These are phyloP conservation scores for Jamesozyma piceae DNA, from an alignment of 805 yeast species.

Conservation along the genomic window DNA sequence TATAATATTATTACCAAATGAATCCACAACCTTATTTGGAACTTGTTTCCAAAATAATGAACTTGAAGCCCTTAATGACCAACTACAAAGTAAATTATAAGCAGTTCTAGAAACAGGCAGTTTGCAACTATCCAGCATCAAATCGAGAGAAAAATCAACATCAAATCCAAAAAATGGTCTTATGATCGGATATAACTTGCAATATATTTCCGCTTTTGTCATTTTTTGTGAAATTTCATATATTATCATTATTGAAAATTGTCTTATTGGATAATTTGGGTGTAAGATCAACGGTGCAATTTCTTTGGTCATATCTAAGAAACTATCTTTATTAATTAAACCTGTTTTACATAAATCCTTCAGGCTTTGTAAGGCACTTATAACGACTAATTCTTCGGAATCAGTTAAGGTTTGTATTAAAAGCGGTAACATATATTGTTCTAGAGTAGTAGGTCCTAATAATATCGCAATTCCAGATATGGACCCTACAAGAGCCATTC, in stretches of 20 bases:
- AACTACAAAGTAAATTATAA: slow-evolving; percentile 51
- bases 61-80: slow-evolving; percentile 60
- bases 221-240: slow-evolving; percentile 53
- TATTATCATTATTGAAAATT: slow-evolving; percentile 52
- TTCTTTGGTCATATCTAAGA: slow-evolving; percentile 46
- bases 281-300: slow-evolving; percentile 58
- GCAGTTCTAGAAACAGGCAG: slow-evolving; percentile 58
- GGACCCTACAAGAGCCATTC: slow-evolving; percentile 62
- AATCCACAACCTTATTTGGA: slow-evolving; percentile 31
- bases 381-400: slow-evolving; percentile 71
- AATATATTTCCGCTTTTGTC: slow-evolving; percentile 69
- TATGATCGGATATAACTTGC: slow-evolving; percentile 73
- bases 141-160: slow-evolving; percentile 57
- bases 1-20: slow-evolving; percentile 36
- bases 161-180: slow-evolving; percentile 73
- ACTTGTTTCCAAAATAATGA: slow-evolving; percentile 74
- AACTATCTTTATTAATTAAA: slow-evolving; percentile 39
- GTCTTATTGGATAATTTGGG: slow-evolving; percentile 81
- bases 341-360: slow-evolving; percentile 50
- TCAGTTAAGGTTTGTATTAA: slow-evolving; percentile 76
- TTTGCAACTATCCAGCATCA: slow-evolving; percentile 57
- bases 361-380: slow-evolving; percentile 54
- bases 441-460: slow-evolving; percentile 73
- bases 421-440: slow-evolving; percentile 80
- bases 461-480: slow-evolving; percentile 67